Base-by-base conservation (phyloP, 106 monocot genomes). In the Vanilla planifolia region DNA sequence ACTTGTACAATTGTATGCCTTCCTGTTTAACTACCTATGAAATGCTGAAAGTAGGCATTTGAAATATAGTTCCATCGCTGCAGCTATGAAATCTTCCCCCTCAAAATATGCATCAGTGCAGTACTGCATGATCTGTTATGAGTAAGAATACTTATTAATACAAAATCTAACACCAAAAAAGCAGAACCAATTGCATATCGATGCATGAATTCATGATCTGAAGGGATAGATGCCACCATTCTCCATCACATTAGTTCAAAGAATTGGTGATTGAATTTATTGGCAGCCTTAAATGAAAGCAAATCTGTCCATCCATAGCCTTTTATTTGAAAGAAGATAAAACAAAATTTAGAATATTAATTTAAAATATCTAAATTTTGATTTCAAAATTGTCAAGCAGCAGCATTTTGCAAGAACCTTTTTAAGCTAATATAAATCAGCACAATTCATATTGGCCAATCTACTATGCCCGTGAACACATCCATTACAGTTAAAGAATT, bases 81-180 rank as follows among this genome's bases (percentile, higher is more conserved):
- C 32, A 55, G 39, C 74, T 55, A 62, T 46, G 43, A 91, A 92
- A 15, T 71, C 71, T 48, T 90, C 81, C n/a, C 10, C 47, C 48
- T 82, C 84, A 68, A 77, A 77, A 60, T 77, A 91, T 43, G 28
- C 44, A 67, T 71, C 79, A 32, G 91, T 84, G 63, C 84, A 91
- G 24, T 53, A 65, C 67, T 68, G 73, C 43, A 88, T 62, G 62
- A 98, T 75, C 96, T 96, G 77, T 80, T 61, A 16, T 56, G 69
- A 23, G 52, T 43, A 55, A 22, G 2, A 65, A 35, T 47, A 11
- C 29, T 2, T 8, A 35, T 43, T 1, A 33, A 47, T 58, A 46
- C 2, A 29, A 53, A 4, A 26, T 28, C 28, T 15, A 17, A 33
- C 37, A 22, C 39, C 10, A 51, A 37, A 2, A 56, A 43, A 17